Percentiles rank a stretch among this genome's conserved stretches.
Evolutionary conservation across 306 rosid genomes (phyloP).

Genomic region (Vigna unguiculata): DNA sequence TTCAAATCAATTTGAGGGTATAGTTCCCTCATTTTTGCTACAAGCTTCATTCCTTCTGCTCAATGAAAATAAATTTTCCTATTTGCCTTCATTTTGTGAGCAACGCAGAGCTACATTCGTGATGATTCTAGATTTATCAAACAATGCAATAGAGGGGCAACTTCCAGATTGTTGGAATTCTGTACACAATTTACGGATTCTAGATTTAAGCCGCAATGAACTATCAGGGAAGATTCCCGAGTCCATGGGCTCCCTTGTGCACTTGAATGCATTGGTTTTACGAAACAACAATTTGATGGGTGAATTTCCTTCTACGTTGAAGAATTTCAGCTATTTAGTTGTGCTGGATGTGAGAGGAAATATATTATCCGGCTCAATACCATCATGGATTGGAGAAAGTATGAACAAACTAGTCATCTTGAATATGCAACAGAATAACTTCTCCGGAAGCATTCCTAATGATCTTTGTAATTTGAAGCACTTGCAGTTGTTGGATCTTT

Average conservation of each 20-base stretch:
- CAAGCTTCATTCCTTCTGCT: background rate
- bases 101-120: background rate
- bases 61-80: conserved; percentile 24
- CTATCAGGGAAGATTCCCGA: conserved; percentile 25
- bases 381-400: conserved; percentile 37
- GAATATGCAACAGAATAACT: background rate
- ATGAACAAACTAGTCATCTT: background rate
- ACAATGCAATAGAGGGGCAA: conserved; percentile 21
- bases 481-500: background rate
- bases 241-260: conserved; percentile 6
- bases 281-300: conserved; percentile 23
- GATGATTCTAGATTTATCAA: background rate
- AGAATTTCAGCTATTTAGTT: too few relatives aligned
- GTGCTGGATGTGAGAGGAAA: conserved; percentile 19
- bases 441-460: background rate
- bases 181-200: rapidly evolving
- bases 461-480: background rate
- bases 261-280: background rate
- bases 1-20: conserved; percentile 38
- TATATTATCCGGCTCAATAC: background rate
- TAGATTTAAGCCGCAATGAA: conserved; percentile 32
- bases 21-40: background rate
- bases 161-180: conserved; percentile 34
- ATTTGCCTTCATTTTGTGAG: conserved; percentile 20
- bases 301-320: too few relatives aligned